phyloP scores from a whole-genome alignment of 1,284 basidiomycete species.

The Ceratobasidium sp. region DNA sequence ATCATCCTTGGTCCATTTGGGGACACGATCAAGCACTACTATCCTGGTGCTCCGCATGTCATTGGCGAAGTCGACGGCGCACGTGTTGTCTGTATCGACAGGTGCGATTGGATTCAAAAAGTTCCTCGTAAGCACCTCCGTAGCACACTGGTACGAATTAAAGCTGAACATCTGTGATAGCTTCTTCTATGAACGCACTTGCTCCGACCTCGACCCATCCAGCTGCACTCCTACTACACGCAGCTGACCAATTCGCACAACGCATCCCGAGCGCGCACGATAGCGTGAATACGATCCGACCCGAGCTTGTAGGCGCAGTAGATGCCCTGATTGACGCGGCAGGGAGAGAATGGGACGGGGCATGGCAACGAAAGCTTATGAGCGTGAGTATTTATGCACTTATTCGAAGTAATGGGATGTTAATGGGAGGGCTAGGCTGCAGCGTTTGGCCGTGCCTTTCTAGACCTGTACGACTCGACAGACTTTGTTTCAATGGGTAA shows the following conservation, averaged over 20 bases:
- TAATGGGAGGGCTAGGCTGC: constrained; percentile 74
- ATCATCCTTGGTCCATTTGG: constrained; percentile 93
- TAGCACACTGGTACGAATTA: constrained; percentile 17
- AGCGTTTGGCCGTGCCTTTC: constrained; percentile 92
- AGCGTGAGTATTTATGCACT: constrained; percentile 67
- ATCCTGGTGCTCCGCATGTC: constrained; percentile 81
- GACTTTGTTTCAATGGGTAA: constrained; percentile 94
- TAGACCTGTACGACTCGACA: constrained; percentile 92
- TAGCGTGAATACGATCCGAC: constrained; percentile 87
- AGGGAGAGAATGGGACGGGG: constrained; percentile 89
- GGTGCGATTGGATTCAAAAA: constrained; percentile 93
- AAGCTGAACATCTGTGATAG: constrained; percentile 58
- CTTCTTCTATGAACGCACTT: constrained; percentile 85
- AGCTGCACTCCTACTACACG: constrained; percentile 92
- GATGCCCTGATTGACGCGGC: constrained; percentile 96
- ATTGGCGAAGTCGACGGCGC: constrained; percentile 91
- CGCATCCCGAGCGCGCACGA: constrained; percentile 94
- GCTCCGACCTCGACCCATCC: constrained; percentile 93
- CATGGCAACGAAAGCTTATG: constrained; percentile 89
- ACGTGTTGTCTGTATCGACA: constrained; percentile 81
- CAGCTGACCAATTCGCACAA: constrained; percentile 87
- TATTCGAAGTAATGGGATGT: neutral
- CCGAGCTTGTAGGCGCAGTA: constrained; percentile 88
- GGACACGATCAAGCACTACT: constrained; percentile 75
- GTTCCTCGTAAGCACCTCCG: constrained; percentile 75